These are phyloP conservation scores for Orychophragmus violaceus DNA, from an alignment of 345 rosid genomes.

Conservation along the genomic window DNA sequence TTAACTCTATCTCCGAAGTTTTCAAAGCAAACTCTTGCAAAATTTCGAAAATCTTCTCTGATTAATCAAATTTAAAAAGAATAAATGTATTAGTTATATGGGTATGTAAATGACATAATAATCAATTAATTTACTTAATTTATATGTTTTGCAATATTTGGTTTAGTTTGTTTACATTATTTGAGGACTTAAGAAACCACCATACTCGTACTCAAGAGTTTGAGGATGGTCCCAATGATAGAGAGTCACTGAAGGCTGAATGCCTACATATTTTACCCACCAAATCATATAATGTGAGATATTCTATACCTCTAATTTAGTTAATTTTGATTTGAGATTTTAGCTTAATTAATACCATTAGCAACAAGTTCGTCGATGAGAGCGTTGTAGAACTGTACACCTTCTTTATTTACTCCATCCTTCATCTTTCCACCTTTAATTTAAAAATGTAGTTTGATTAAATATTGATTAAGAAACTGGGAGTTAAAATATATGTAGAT, in stretches of 20 bases:
- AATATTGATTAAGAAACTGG: not conserved
- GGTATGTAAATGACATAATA: not conserved
- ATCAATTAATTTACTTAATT: not conserved
- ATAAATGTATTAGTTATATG: not conserved
- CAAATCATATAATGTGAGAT: not conserved
- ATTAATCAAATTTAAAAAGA: not conserved
- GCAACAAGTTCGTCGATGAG: conserved; percentile 42
- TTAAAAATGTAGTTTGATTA: not conserved
- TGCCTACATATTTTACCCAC: conserved; percentile 13
- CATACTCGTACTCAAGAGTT: conserved; percentile 39
- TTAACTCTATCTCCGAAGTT: conserved; percentile 43
- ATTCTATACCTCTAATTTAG: not conserved
- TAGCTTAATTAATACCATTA: conserved; percentile 11
- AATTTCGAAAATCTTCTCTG: conserved; percentile 41
- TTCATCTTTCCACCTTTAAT: conserved; percentile 18
- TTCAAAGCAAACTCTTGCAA: conserved; percentile 33
- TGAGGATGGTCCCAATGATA: conserved; percentile 53
- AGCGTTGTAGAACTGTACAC: conserved; percentile 31
- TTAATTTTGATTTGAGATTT: not conserved
- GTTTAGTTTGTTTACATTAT: conserved; percentile 32
- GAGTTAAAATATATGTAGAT: not conserved
- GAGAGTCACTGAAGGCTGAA: conserved; percentile 38
- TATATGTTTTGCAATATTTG: not conserved
- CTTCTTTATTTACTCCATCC: conserved; percentile 42
- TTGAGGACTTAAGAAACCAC: conserved; percentile 35